A percentile compares a stretch with the other conserved stretches of the same genome.
Conservation (phyloP, 2,329 filamentous ascomycete genomes). For the Cladorrhinum sp. region DNA sequence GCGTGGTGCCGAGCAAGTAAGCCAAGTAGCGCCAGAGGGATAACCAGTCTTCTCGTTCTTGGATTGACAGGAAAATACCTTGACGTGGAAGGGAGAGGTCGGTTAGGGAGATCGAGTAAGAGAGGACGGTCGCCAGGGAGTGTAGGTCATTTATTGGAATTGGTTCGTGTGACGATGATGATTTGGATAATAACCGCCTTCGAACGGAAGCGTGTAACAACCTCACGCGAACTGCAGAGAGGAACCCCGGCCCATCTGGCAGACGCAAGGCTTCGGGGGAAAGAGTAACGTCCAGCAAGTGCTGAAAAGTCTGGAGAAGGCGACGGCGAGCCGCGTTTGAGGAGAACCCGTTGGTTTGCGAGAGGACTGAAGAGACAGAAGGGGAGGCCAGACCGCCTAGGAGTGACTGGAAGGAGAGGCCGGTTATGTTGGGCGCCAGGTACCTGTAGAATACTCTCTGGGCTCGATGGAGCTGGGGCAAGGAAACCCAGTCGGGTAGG, state of each 20-base stretch:
- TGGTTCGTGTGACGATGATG: conserved; percentile 41
- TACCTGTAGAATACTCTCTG: conserved; percentile 79
- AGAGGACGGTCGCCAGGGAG: conserved; percentile 66
- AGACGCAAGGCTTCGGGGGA: conserved; percentile 60
- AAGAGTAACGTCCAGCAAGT: conserved; percentile 68
- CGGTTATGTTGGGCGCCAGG: conserved; percentile 63
- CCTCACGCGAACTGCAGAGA: conserved; percentile 64
- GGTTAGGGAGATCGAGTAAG: conserved; percentile 66
- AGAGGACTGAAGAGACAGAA: conserved; percentile 70
- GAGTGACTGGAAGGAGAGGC: conserved; percentile 61
- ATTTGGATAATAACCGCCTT: conserved; percentile 60
- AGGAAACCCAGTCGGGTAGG: conserved; percentile 73
- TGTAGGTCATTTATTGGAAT: conserved; percentile 75
- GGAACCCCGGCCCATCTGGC: conserved; percentile 62
- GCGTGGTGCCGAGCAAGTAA: conserved; percentile 57
- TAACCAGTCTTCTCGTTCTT: conserved; percentile 67
- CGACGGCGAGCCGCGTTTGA: conserved; percentile 64
- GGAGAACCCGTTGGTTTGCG: conserved; percentile 71
- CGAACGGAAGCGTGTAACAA: conserved; percentile 68
- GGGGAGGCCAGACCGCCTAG: conserved; percentile 71
- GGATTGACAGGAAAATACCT: conserved; percentile 61
- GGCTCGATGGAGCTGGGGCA: conserved; percentile 69
- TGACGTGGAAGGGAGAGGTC: conserved; percentile 70
- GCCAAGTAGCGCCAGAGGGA: conserved; percentile 75
- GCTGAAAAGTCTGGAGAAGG: conserved; percentile 68